Base-by-base conservation (phyloP, 768 basidiomycete genomes). In the Hemileccinum rubropunctum region DNA sequence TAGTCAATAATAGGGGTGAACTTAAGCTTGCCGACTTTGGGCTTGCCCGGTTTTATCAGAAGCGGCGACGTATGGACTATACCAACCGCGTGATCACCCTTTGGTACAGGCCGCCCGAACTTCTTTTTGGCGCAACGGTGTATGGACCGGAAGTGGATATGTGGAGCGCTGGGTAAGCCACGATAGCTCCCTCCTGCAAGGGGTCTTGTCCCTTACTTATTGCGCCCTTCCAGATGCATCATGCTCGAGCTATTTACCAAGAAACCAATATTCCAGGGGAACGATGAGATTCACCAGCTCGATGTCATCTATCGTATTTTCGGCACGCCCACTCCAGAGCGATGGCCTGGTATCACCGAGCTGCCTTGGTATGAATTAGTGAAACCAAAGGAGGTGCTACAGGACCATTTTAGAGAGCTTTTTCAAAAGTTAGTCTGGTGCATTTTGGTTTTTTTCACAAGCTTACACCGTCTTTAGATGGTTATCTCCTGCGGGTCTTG, bases 351-450 rank as follows among this genome's bases (percentile, higher is more conserved):
- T 13, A 73, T 98, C 34, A 76, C 80, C 10, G 84, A 84, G 61
- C 72, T 99, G 42, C 97, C 97, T 2, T 99, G 97, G 97, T 99
- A 92, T 63, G 97, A 99, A 66, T 79, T 99, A n/a, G 87, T 99
- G 43, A 94, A 91, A 66, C 94, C 95, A 2, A 86, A 82, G 60
- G 85, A 91, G 42, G 66, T 70, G 12, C 70, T 92, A 10, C 78
- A 80, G 14, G 88, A 88, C 59, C 83, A 78, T 49, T 93, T 99
- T 62, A 77, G 88, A 42, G 86, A 89, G 40, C 69, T 85, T n/a
- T 98, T 95, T 66, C 77, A 84, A 58, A 91, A 87, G 93, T 95
- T 57, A 47, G 76, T 65, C n/a, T 28, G 34, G 20, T 6, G 23
- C 28, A 15, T n/a, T 17, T 36, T 3, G 12, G 9, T 17, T 32